Base-by-base conservation (phyloP, 345 rosid genomes). In the Populus nigra region DNA sequence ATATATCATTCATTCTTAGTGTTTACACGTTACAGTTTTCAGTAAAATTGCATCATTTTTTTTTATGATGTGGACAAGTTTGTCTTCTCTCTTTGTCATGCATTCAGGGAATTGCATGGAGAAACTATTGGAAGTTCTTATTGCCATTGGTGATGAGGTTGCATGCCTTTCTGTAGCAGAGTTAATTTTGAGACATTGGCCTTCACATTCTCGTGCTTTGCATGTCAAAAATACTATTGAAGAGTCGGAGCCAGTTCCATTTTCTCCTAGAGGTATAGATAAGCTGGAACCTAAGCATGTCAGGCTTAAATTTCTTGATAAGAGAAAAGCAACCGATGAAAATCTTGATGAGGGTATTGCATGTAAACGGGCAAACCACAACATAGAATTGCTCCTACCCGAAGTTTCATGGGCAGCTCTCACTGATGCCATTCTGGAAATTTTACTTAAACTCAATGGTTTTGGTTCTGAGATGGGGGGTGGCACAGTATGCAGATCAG, bases 81-180 rank as follows among this genome's bases (percentile, higher is more conserved):
- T 76, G 35, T 66, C 68, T 53, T 68, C 55, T 71, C 59, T 63
- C 35, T 65, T 73, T 73, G 63, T 31, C 13, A 73, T 59, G n/a
- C 73, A 65, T 80, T 74, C 89, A 95, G 98, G 99, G 99, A 96
- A 92, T 84, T 96, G 96, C 88, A 93, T 93, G 99, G 99, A 93
- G 91, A 96, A 96, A 84, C 89, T 96, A 77, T 82, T 96, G 83
- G 99, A 96, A 89, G 92, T 96, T 83, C 98, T 96, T 81, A 93
- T 96, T 84, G 97, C 99, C 82, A 91, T 96, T 76, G 94, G 99
- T 83, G 99, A 96, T 83, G 98, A 96, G 88, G 98, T 92, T 81
- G 91, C 99, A 62, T 96, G 99, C 76, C 93, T 96, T 72, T 88
- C 98, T 76, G 91, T 96, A 59, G 93, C 97, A 55, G 93, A 93